Base-by-base conservation (phyloP, 192 early-diverging fungal genomes). In the Coemansia sp. region DNA sequence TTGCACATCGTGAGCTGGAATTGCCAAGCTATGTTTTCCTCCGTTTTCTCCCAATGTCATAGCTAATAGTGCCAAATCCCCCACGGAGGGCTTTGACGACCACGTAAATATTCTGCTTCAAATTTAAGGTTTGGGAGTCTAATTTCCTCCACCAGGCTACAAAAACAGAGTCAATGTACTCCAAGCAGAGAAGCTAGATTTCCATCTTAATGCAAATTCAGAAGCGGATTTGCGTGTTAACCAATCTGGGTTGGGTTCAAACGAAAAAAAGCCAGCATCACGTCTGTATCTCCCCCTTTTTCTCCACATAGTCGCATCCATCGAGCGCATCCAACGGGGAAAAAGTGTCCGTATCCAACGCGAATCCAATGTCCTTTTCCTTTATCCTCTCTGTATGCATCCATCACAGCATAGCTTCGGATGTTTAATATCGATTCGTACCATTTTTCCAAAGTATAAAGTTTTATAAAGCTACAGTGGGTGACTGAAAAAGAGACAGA, bases 401-500 rank as follows among this genome's bases (percentile, higher is more conserved):
- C 58, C 46, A 60, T 61, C 57, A 20, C 30, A 30, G 30, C 29
- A 33, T 57, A n/a, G 55, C 10, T 31, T 9, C 55, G 25, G 30
- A 51, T 42, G 7, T 25, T 39, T 21, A 37, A 37, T 58, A 68
- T 66, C 45, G 73, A 76, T 76, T 52, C 74, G 61, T 70, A 76
- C 74, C 74, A 76, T 76, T 76, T 70, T 74, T 66, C 61, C 48
- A 40, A 53, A 64, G 61, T 70, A 43, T 59, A 51, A 42, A 45
- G 30, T 39, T 62, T 45, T 57, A 33, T 57, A 66, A 52, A 49
- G 68, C 68, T 70, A 70, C 68, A 64, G 62, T 57, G 43, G 67
- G 61, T 63, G 68, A 70, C 68, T 58, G 61, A 70, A 61, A 70
- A 63, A 70, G 66, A 67, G 68, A 63, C 59, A 35, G 68, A 70